Base-by-base conservation (phyloP, 768 basidiomycete genomes). In the Boletus subcaerulescens region DNA sequence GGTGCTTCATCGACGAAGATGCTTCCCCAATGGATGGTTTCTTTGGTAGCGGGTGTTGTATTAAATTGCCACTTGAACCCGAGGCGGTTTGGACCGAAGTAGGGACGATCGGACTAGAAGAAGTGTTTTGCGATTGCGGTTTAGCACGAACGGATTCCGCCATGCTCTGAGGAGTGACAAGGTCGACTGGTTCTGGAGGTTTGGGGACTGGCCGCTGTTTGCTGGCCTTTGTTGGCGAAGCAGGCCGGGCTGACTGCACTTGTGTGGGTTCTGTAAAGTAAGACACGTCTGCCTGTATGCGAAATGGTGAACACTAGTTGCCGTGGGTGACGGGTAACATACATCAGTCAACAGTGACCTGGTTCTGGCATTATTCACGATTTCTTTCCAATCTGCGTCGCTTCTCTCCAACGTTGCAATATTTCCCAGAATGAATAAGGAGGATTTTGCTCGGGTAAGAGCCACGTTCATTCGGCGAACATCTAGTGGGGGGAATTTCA, bases 391-490 rank as follows among this genome's bases (percentile, higher is more conserved):
- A 13, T 77, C 83, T 17, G 77, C 73, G 61, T 95, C 86, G 59
- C 93, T 92, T 50, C 94, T 77, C 69, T 94, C 89, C 6, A 99
- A 78, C 2, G 95, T 98, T 8, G 91, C 76, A 13, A 86, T 87
- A 70, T 98, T 86, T 8, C 97, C 97, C 31, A 99, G 78, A 52
- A 99, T 86, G 70, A 94, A 99, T 3, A 99, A 74, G 11, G 96
- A 97, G 8, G 93, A 93, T 64, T 89, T 91, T 3, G 96, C 93
- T 62, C 97, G 86, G n/a, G 96, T 99, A 24, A 99, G 74, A 29
- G 95, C 95, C n/a, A 99, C 96, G 70, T 99, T 98, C 91, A 98
- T 96, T 42, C 96, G 87, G 42, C 95, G 86, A 20, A 79, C 69
- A 69, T 96, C 90, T 84, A 54, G 35, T 14, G 44, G 29, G 35